Conservation (phyloP, 345 rosid genomes). For the Salix brachista region DNA sequence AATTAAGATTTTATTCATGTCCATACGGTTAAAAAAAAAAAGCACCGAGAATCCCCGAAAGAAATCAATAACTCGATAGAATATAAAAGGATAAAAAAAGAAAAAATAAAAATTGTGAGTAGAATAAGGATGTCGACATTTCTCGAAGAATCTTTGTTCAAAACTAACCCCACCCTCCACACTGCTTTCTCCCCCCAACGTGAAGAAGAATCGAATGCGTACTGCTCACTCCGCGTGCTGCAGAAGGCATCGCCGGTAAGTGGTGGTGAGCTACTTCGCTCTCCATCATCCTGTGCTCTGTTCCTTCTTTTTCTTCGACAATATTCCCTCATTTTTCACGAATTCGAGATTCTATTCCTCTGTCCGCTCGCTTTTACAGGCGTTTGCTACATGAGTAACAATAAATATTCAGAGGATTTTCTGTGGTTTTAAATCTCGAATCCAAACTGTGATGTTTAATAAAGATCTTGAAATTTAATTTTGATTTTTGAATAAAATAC, state of each 20-base stretch:
- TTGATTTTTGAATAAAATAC: too few species aligned
- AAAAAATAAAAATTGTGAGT: too few species aligned
- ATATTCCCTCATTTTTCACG: not conserved
- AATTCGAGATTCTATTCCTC: not conserved
- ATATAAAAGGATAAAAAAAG: too few species aligned
- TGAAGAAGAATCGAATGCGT: slow-evolving; percentile 40
- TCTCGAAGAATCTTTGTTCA: slow-evolving; percentile 1
- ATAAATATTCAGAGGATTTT: too few species aligned
- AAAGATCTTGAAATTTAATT: too few species aligned
- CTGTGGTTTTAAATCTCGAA: too few species aligned
- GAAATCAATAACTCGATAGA: too few species aligned
- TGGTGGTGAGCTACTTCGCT: not conserved
- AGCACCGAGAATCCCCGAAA: too few species aligned
- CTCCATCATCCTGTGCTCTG: not conserved
- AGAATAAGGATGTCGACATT: not conserved
- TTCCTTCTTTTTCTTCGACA: not conserved
- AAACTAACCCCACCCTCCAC: not conserved
- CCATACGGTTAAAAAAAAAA: too few species aligned
- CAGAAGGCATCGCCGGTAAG: slow-evolving; percentile 22
- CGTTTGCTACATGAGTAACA: too few species aligned
- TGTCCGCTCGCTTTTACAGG: not conserved
- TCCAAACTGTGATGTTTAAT: too few species aligned
- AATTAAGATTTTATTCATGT: too few species aligned
- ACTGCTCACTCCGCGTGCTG: slow-evolving; percentile 46
- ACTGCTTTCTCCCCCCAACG: not conserved